Evolutionary conservation across 164 flowering plant species (phyloP).

Genomic region (Akebia trifoliata): DNA sequence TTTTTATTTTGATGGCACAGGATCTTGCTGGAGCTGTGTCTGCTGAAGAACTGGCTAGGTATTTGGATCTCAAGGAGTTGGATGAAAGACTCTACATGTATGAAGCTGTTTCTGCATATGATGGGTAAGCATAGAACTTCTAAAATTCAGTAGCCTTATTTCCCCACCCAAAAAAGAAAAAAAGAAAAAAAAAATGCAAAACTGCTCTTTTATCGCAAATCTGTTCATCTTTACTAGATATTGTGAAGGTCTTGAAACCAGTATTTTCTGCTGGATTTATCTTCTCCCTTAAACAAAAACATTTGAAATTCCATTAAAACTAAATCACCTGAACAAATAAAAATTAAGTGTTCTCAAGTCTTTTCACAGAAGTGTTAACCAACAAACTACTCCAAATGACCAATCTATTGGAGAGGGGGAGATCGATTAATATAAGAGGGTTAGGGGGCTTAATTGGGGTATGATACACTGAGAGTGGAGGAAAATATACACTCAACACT

Average conservation of each 20-base stretch:
- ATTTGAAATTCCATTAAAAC: neutral
- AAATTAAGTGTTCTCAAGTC: too few species aligned
- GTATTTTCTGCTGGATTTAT: neutral
- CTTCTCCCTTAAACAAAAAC: neutral
- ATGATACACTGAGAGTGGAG: too few species aligned
- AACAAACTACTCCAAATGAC: too few species aligned
- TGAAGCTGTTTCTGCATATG: slow-evolving; percentile 85
- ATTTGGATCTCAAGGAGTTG: slow-evolving; percentile 87
- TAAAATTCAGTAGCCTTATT: neutral
- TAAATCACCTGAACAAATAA: neutral
- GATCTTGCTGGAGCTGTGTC: slow-evolving; percentile 75
- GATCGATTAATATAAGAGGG: too few species aligned
- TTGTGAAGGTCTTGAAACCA: neutral
- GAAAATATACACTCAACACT: too few species aligned
- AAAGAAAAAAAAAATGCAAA: neutral
- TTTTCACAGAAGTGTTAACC: too few species aligned
- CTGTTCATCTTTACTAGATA: neutral
- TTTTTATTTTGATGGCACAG: slow-evolving; percentile 35
- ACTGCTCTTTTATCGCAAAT: neutral
- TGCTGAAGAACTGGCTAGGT: slow-evolving; percentile 78
- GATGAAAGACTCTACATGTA: slow-evolving; percentile 80
- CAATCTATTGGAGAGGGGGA: too few species aligned
- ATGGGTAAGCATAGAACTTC: slow-evolving; percentile 52
- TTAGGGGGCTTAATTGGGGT: too few species aligned
- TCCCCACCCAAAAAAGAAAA: neutral